Evolutionary conservation across 1,139 yeast genomes (phyloP).

Genomic region (Maudiozyma humilis): DNA sequence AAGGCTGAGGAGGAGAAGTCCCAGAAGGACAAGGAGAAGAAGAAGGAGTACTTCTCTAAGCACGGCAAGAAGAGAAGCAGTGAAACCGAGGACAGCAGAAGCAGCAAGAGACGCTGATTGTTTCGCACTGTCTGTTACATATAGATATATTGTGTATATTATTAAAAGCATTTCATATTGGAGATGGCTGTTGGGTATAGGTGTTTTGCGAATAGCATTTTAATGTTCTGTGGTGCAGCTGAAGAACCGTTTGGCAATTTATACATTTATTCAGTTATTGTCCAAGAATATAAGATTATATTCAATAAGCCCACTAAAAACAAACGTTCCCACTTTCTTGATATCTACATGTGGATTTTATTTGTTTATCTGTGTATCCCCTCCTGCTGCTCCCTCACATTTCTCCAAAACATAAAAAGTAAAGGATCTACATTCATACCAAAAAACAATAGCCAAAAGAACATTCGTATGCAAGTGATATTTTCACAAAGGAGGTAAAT

Average conservation of each 20-base stretch:
- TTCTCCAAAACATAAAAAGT: background rate
- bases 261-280: too few species aligned
- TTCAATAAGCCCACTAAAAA: too few species aligned
- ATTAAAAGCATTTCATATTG: background rate
- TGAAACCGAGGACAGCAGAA: slow-evolving; percentile 35
- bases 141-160: background rate
- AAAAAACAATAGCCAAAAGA: background rate
- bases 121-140: background rate
- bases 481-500: background rate
- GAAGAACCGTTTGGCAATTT: too few species aligned
- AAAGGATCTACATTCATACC: background rate
- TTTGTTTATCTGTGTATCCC: background rate
- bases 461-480: background rate
- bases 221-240: too few species aligned
- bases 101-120: slow-evolving; percentile 21
- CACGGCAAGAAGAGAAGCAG: slow-evolving; percentile 61
- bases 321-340: too few species aligned
- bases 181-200: too few species aligned
- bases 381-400: background rate
- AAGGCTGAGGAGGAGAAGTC: slow-evolving; percentile 61
- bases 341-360: too few species aligned
- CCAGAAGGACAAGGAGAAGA: slow-evolving; percentile 75
- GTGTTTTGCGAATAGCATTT: too few species aligned
- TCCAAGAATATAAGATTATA: background rate
- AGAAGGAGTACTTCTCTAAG: slow-evolving; percentile 74